Evolutionary conservation across 345 rosid genomes (phyloP).

Genomic region (Clarkia xantiana): DNA sequence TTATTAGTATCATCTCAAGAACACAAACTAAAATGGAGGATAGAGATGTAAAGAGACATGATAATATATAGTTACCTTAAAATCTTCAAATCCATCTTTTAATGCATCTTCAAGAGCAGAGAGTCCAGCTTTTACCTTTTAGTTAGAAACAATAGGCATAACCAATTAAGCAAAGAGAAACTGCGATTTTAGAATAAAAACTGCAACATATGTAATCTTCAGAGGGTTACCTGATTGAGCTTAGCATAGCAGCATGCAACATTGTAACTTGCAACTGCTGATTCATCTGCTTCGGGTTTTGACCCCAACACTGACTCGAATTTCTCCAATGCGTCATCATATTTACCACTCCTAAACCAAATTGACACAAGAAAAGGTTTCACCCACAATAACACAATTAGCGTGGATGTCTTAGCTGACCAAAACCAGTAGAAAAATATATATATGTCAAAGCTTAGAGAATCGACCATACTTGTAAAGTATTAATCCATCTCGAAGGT

Average conservation of each 20-base stretch:
- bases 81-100: slow-evolving; percentile 73
- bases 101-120: slow-evolving; percentile 90
- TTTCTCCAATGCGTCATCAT: slow-evolving; percentile 72
- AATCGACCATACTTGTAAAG: slow-evolving; percentile 42
- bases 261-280: slow-evolving; percentile 80
- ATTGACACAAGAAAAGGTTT: slow-evolving; percentile 4
- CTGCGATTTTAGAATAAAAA: background rate
- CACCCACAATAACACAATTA: too few relatives aligned
- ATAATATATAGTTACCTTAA: slow-evolving; percentile 39
- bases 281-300: slow-evolving; percentile 59
- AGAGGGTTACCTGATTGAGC: slow-evolving; percentile 55
- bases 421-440: background rate
- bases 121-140: slow-evolving; percentile 75
- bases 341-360: slow-evolving; percentile 46
- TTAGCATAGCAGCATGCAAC: slow-evolving; percentile 91
- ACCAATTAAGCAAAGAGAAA: background rate
- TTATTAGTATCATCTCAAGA: slow-evolving; percentile 5
- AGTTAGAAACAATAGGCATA: background rate
- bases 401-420: too few relatives aligned
- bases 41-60: background rate
- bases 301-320: slow-evolving; percentile 92
- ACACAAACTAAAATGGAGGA: background rate
- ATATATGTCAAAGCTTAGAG: background rate
- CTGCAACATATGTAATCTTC: too few relatives aligned
- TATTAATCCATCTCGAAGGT: slow-evolving; percentile 75